Evolutionary conservation across 1,284 basidiomycete species (phyloP), one percentile per base, ranked within the genome.

Genomic region (Austroboletus niveus): DNA sequence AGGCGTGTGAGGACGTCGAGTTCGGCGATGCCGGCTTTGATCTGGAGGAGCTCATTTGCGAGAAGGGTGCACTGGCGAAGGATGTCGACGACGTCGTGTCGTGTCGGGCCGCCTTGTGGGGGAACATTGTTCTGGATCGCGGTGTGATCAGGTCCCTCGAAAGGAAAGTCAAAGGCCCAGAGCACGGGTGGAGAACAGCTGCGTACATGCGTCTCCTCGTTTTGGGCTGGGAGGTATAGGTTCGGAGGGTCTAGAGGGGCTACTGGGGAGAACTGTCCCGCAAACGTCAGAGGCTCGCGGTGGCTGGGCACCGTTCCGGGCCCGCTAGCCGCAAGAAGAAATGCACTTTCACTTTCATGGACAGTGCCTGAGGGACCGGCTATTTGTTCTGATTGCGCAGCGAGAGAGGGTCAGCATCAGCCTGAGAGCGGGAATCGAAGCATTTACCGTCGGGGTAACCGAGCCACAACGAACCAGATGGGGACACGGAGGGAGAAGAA

Each of bases 381-480:
- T 9, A 12, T 45, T 12, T 43, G 51, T 27, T 27, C 27, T 62
- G 39, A 39, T 20, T 29, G 17, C 20, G 38, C 15, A 24, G 22
- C 36, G 4, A 4, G 14, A 47, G 32, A 14, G 30, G n/a, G 30
- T 60, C n/a, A 58, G 45, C 8, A 12, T 49, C 14, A 36, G 8
- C 27, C 14, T 14, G 24, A n/a, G 24, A n/a, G 3, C 3, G 34
- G 36, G 4, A 20, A 47, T 27, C 27, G 6, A 27, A 27, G 5
- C 7, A 27, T 27, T 47, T 49, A 60, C 61, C 53, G 47, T 64
- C 45, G 0, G 49, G 43, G 27, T 27, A 27, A 4, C 1, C 4
- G 27, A 27, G 27, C 27, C 27, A 27, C 27, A 27, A 27, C 27
- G 27, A 27, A 27, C 6, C 27, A 1, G 27, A 27, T 27, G 27